Evolutionary conservation across 768 basidiomycete genomes (phyloP).

Genomic region (Nevesoporus exiguus): DNA sequence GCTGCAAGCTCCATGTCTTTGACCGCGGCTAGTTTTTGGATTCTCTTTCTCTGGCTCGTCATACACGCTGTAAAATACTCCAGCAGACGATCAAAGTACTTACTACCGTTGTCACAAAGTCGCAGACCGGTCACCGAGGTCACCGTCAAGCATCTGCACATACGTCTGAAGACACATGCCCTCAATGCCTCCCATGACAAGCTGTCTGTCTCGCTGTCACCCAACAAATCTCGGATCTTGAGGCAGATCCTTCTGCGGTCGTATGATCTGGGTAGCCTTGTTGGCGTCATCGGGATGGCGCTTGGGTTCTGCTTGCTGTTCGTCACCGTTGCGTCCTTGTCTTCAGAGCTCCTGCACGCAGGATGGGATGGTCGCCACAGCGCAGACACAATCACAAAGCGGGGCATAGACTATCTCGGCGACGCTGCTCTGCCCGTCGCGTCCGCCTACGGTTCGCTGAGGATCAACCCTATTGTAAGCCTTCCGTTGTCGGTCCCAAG

Average conservation of each 20-base stretch:
- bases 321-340: conserved; percentile 30
- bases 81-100: conserved; percentile 11
- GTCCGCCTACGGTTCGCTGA: conserved; percentile 5
- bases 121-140: conserved; percentile 21
- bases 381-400: conserved; percentile 13
- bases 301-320: conserved; percentile 38
- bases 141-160: conserved; percentile 25
- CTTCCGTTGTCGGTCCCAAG: not conserved
- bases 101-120: conserved; percentile 21
- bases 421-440: not conserved
- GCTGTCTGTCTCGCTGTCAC: conserved; percentile 36
- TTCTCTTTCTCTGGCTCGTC: conserved; percentile 23
- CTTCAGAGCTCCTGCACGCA: conserved; percentile 11
- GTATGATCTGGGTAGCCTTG: conserved; percentile 50
- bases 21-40: conserved; percentile 19
- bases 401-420: conserved; percentile 6
- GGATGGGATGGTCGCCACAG: not conserved
- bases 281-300: conserved; percentile 48
- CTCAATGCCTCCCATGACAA: conserved; percentile 50
- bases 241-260: conserved; percentile 30
- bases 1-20: conserved; percentile 17
- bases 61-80: conserved; percentile 26
- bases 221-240: conserved; percentile 25
- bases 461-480: conserved; percentile 33
- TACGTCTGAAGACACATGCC: conserved; percentile 44